Conservation (phyloP, 1,284 basidiomycete species). For the Microbotryum silenes-acaulis region DNA sequence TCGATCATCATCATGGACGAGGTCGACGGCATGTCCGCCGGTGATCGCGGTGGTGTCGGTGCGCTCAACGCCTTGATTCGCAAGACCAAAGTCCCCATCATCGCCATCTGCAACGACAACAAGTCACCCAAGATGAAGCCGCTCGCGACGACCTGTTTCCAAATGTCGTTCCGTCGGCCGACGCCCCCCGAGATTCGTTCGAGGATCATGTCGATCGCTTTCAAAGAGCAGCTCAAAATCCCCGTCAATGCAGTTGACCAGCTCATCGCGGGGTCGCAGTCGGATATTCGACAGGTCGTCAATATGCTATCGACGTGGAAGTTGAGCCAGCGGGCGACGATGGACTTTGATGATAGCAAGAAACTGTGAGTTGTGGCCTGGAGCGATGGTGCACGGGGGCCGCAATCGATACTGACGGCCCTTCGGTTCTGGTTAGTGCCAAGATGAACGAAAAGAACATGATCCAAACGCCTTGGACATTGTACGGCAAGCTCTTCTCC, state of each 20-base stretch:
- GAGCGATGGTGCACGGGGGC: too few relatives aligned
- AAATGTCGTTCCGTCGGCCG: conserved; percentile 69
- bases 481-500: conserved; percentile 74
- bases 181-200: conserved; percentile 67
- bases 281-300: conserved; percentile 90
- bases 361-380: conserved; percentile 54
- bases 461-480: conserved; percentile 81
- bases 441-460: conserved; percentile 87
- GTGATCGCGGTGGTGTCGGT: conserved; percentile 91
- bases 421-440: conserved; percentile 47
- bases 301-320: conserved; percentile 99
- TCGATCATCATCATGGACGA: conserved; percentile 98
- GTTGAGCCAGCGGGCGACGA: conserved; percentile 55
- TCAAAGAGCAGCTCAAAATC: conserved; percentile 87
- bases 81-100: conserved; percentile 94
- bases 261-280: conserved; percentile 77
- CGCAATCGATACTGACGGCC: not conserved
- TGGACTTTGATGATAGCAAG: conserved; percentile 88
- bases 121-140: conserved; percentile 85
- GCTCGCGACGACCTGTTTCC: conserved; percentile 63
- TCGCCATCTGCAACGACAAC: conserved; percentile 93
- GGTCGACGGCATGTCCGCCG: conserved; percentile 97
- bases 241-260: conserved; percentile 86
- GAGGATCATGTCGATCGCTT: conserved; percentile 76
- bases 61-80: conserved; percentile 86